phyloP scores from a whole-genome alignment of 768 basidiomycete species.

The Filobasidium wieringae region DNA sequence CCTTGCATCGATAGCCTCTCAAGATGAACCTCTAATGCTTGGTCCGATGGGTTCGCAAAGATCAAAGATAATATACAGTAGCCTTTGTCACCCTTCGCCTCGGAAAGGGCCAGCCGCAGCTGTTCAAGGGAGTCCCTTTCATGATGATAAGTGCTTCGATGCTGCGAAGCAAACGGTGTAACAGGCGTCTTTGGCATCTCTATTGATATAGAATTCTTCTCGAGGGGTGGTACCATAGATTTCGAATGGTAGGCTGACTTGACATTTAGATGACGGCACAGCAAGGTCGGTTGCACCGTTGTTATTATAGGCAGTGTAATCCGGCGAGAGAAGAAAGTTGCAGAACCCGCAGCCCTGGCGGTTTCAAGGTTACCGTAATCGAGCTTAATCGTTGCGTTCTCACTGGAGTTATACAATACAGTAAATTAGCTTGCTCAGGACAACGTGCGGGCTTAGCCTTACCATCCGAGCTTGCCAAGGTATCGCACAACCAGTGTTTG shows the following conservation, averaged over 20 bases:
- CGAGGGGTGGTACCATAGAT: too few species aligned
- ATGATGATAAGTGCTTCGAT: slow-evolving; percentile 1
- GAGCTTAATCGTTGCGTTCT: slow-evolving; percentile 63
- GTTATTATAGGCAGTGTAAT: slow-evolving; percentile 77
- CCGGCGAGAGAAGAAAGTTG: slow-evolving; percentile 70
- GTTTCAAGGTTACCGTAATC: slow-evolving; percentile 62
- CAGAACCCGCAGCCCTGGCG: not conserved
- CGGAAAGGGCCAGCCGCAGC: not conserved
- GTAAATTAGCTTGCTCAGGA: not conserved
- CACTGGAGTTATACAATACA: slow-evolving; percentile 43
- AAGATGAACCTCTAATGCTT: not conserved
- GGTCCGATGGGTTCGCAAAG: slow-evolving; percentile 1
- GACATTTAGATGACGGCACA: not conserved
- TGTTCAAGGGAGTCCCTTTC: not conserved
- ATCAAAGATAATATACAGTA: not conserved
- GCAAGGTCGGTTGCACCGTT: slow-evolving; percentile 86
- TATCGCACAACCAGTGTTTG: slow-evolving; percentile 58
- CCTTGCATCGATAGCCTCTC: too few species aligned
- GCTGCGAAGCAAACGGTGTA: not conserved
- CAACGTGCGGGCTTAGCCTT: slow-evolving; percentile 41
- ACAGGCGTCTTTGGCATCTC: not conserved
- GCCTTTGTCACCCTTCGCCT: not conserved
- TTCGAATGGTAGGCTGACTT: not conserved
- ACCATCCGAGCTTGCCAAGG: slow-evolving; percentile 89
- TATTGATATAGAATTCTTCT: not conserved